Base-by-base conservation (phyloP, 805 yeast species). In the Lipomyces orientalis region DNA sequence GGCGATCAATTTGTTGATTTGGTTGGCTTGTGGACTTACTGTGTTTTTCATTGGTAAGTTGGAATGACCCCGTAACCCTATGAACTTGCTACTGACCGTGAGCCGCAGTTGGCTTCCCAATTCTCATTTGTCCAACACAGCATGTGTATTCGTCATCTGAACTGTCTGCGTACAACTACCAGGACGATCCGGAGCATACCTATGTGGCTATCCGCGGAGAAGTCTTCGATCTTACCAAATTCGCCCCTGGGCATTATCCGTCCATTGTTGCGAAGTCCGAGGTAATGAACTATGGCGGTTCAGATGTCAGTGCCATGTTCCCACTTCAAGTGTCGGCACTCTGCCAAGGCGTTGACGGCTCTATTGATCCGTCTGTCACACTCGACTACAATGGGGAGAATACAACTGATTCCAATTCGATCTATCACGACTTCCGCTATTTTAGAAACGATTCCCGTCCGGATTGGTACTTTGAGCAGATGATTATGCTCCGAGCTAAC, bases 241-340 rank as follows among this genome's bases (percentile, higher is more conserved):
- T 81, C 69, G 78, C 80, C 1, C 65, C 77, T 9, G 70, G 80
- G 1, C 83, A 81, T 65, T 80, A 78, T 58, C 83, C 83, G 2
- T 64, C 77, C 5, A 74, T 81, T 34, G 80, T 81, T 0, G 75
- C 83, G 4, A 68, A 76, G 8, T 54, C 62, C 10, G 77, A 75
- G 33, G 70, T 81, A n/a, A 73, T 78, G 33, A 69, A 72, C 46
- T 80, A 81, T 57, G 83, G 81, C 8, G 83, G 83, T 19, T 65
- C 66, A 29, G 82, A 79, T 59, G 66, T 76, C 4, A 64, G 76
- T 6, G 77, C 76, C 60, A 56, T 81, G 59, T 81, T 81, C 70
- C 83, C 83, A 0, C 64, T 80, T 10, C 83, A 79, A 56, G 69
- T 81, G 1, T 79, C 82, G 1, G 81, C 81, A 0, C 77, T 79